Evolutionary conservation across 2,329 filamentous ascomycete species (phyloP).

Genomic region (Aspergillus oerlinghausenensis): DNA sequence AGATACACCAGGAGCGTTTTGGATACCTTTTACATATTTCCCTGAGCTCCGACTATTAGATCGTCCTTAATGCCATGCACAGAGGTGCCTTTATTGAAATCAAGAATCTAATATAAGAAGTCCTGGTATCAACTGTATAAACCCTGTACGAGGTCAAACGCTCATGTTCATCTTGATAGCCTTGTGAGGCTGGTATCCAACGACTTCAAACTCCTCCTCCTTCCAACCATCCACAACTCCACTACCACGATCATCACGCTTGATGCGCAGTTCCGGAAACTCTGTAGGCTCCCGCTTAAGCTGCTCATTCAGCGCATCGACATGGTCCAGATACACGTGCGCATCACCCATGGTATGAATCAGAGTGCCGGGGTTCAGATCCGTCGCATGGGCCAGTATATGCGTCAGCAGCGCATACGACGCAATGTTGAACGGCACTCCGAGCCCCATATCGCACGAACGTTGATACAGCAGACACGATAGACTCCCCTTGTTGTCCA

Average conservation of each 20-base stretch:
- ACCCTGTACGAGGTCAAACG: conserved; percentile 50
- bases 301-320: conserved; percentile 79
- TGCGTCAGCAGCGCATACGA: conserved; percentile 90
- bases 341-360: conserved; percentile 97
- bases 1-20: neutral
- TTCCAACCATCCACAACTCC: conserved; percentile 94
- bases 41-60: conserved; percentile 1
- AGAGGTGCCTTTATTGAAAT: neutral
- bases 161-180: conserved; percentile 98
- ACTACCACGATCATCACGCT: conserved; percentile 61
- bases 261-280: conserved; percentile 76
- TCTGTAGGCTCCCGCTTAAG: conserved; percentile 71
- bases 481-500: conserved; percentile 60
- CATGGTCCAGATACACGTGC: conserved; percentile 92
- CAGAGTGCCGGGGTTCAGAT: conserved; percentile 77
- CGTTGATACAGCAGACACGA: conserved; percentile 91
- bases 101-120: conserved; percentile 1
- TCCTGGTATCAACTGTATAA: conserved; percentile 18
- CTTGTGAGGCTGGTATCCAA: conserved; percentile 87
- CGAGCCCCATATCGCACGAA: conserved; percentile 93
- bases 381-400: conserved; percentile 85
- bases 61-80: conserved; percentile 3
- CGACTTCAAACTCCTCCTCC: conserved; percentile 78
- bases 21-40: neutral
- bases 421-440: conserved; percentile 96